phyloP scores from a whole-genome alignment of 352 stramenopile genomes.

The Phytophthora crassamura region DNA sequence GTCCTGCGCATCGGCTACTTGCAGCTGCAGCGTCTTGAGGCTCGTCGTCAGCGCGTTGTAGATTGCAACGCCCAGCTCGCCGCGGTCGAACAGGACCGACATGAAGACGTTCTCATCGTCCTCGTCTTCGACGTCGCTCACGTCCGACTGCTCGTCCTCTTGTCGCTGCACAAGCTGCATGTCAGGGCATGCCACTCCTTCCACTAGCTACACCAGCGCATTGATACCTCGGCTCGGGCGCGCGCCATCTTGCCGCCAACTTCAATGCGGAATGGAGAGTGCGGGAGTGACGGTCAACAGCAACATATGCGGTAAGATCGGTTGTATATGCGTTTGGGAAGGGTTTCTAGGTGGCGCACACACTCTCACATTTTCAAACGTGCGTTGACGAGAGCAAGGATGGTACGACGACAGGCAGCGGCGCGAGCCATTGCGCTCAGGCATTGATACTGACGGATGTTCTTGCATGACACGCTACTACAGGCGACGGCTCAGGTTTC shows the following conservation, averaged over 20 bases:
- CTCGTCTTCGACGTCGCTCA: slow-evolving; percentile 35
- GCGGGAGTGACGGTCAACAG: slow-evolving; percentile 28
- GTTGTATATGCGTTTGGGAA: slow-evolving; percentile 32
- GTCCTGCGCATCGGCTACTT: slow-evolving; percentile 45
- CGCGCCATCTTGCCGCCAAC: slow-evolving; percentile 22
- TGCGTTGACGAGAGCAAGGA: slow-evolving; percentile 16
- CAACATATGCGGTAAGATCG: slow-evolving; percentile 34
- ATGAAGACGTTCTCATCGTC: slow-evolving; percentile 75
- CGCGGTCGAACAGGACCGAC: slow-evolving; percentile 73
- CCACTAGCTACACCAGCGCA: background rate
- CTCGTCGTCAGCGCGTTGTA: slow-evolving; percentile 75
- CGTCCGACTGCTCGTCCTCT: slow-evolving; percentile 17
- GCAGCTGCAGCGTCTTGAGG: slow-evolving; percentile 68
- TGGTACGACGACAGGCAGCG: slow-evolving; percentile 21
- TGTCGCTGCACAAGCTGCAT: slow-evolving; percentile 7
- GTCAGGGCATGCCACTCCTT: slow-evolving; percentile 4
- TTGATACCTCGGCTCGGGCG: slow-evolving; percentile 19
- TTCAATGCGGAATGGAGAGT: slow-evolving; percentile 16
- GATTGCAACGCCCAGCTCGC: slow-evolving; percentile 72
- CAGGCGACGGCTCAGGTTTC: slow-evolving; percentile 75
- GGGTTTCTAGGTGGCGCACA: slow-evolving; percentile 27
- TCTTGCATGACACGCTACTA: slow-evolving; percentile 1
- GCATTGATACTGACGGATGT: slow-evolving; percentile 1
- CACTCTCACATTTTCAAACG: slow-evolving; percentile 34
- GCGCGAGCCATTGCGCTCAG: background rate